phyloP scores from a whole-genome alignment of 495 filamentous ascomycete genomes.

The Neurospora sp. region DNA sequence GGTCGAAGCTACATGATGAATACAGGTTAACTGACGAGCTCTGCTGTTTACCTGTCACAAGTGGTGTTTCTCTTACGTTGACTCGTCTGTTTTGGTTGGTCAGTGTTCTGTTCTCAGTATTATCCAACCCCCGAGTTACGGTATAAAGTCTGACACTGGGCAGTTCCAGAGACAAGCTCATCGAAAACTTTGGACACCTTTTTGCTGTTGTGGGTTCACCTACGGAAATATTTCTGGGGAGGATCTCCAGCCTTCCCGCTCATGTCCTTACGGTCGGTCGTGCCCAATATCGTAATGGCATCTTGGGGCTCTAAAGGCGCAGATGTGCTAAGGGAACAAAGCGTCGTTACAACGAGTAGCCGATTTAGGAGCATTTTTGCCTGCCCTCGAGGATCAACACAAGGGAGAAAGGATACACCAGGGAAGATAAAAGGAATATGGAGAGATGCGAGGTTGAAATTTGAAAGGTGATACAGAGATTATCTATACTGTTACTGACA shows the following conservation, averaged over 20 bases:
- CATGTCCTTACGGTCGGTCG: slow-evolving; percentile 28
- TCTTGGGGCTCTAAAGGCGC: not conserved
- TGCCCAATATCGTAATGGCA: not conserved
- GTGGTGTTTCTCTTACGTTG: slow-evolving; percentile 32
- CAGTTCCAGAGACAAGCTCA: not conserved
- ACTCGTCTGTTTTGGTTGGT: slow-evolving; percentile 37
- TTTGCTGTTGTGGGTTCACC: slow-evolving; percentile 15
- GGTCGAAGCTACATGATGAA: slow-evolving; percentile 38
- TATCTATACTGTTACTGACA: not conserved
- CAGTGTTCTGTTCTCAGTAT: slow-evolving; percentile 2
- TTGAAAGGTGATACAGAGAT: not conserved
- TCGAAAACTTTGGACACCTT: not conserved
- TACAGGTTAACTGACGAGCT: slow-evolving; percentile 1
- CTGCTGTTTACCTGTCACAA: not conserved
- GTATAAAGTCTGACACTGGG: not conserved
- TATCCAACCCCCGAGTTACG: not conserved
- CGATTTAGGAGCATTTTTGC: not conserved
- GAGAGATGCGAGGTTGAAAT: not conserved
- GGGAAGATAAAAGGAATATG: not conserved
- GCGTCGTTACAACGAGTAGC: not conserved
- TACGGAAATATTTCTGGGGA: slow-evolving; percentile 51
- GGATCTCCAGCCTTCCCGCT: slow-evolving; percentile 36
- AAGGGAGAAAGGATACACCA: not conserved
- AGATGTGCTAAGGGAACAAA: not conserved
- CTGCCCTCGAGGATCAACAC: not conserved